These are phyloP conservation scores for Bipolaris cookei DNA, from an alignment of 2,329 filamentous ascomycete species.

Conservation along the genomic window DNA sequence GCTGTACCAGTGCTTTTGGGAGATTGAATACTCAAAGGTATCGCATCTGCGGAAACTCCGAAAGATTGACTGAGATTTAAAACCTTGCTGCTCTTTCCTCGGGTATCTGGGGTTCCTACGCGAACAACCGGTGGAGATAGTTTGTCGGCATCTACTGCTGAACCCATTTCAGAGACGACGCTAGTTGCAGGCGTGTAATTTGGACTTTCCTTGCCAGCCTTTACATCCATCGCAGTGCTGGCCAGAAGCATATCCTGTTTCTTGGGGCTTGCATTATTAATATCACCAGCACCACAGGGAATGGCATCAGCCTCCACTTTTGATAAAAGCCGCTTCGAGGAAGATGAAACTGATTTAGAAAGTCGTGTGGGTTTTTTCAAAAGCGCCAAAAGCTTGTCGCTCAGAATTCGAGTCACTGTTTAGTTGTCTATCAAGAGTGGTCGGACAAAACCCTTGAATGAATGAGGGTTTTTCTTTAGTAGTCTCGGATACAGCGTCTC, in stretches of 20 bases:
- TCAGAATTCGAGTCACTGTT: neutral
- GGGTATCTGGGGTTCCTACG: neutral
- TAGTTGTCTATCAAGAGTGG: neutral
- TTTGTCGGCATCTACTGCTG: neutral
- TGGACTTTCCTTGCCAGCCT: neutral
- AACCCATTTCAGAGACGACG: neutral
- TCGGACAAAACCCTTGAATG: neutral
- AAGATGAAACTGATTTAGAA: neutral
- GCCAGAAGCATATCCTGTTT: neutral
- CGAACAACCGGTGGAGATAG: neutral
- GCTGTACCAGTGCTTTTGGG: constrained; percentile 24
- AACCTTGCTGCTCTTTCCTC: neutral
- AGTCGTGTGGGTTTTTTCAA: neutral
- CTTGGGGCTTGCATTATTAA: neutral
- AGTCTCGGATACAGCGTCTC: neutral
- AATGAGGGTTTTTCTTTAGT: neutral
- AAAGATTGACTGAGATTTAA: neutral
- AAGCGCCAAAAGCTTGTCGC: neutral
- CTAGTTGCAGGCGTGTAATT: neutral
- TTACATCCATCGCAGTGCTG: neutral
- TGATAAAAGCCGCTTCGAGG: neutral
- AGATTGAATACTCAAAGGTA: constrained; percentile 34
- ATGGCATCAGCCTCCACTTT: neutral
- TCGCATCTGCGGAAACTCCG: constrained; percentile 5
- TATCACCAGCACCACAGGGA: neutral